phyloP scores from a whole-genome alignment of 2,329 filamentous ascomycete genomes.

The Colletotrichum horii region DNA sequence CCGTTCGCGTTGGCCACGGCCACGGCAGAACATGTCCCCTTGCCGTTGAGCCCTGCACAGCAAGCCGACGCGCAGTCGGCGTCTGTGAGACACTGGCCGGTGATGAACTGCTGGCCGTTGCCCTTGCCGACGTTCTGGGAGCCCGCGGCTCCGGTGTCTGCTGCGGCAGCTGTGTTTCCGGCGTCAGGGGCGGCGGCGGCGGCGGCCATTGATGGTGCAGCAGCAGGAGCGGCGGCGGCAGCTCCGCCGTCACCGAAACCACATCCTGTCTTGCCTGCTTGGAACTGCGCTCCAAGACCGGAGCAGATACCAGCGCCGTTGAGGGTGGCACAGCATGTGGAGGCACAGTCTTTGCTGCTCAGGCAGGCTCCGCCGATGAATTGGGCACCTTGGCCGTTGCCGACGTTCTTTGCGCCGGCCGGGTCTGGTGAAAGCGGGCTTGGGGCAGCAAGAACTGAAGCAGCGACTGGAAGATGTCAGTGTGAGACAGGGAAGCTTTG shows the following conservation, averaged over 20 bases:
- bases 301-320: constrained; percentile 33
- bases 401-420: constrained; percentile 30
- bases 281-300: constrained; percentile 26
- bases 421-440: constrained; percentile 29
- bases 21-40: constrained; percentile 37
- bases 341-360: constrained; percentile 31
- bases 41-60: constrained; percentile 36
- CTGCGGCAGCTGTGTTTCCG: neutral
- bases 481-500: neutral
- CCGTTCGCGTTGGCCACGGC: constrained; percentile 34
- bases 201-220: neutral
- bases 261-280: constrained; percentile 32
- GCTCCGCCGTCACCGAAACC: constrained; percentile 24
- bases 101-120: constrained; percentile 36
- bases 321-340: constrained; percentile 26
- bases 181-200: neutral
- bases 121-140: constrained; percentile 34
- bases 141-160: neutral
- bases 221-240: neutral
- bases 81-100: constrained; percentile 33
- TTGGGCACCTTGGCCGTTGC: constrained; percentile 29
- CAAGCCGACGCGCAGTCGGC: constrained; percentile 37
- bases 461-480: constrained; percentile 15
- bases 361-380: constrained; percentile 35
- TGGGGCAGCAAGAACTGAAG: constrained; percentile 21